Conservation (phyloP, 2,329 filamentous ascomycete species). For the Aspergillus ibericus region DNA sequence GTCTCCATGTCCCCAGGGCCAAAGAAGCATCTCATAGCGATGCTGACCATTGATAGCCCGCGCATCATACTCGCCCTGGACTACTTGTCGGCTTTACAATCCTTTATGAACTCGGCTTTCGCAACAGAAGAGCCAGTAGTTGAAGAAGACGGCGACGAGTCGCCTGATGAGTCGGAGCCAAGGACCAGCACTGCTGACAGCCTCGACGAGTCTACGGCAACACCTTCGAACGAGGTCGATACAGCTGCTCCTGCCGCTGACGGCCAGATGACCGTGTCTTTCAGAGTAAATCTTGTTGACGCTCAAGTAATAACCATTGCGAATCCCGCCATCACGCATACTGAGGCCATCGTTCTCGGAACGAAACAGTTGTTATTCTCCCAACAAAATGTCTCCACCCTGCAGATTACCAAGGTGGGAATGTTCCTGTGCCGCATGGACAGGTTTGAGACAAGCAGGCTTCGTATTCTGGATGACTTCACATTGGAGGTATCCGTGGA, state of each 20-base stretch:
- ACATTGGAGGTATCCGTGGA: conserved; percentile 89
- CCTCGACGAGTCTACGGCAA: conserved; percentile 24
- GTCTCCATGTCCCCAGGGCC: conserved; percentile 85
- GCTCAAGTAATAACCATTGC: conserved; percentile 96
- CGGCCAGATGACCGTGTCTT: conserved; percentile 71
- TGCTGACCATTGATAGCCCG: conserved; percentile 92
- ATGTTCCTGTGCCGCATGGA: conserved; percentile 99
- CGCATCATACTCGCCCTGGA: conserved; percentile 93
- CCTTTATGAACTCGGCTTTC: conserved; percentile 73
- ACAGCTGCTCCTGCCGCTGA: conserved; percentile 31
- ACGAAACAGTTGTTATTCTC: conserved; percentile 92
- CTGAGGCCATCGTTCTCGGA: conserved; percentile 91
- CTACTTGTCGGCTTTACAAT: conserved; percentile 86
- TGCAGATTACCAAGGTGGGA: conserved; percentile 90
- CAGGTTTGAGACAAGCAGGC: conserved; percentile 82
- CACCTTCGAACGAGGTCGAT: conserved; percentile 31
- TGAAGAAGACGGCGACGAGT: conserved; percentile 36
- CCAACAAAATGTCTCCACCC: conserved; percentile 87
- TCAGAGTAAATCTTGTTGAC: conserved; percentile 90
- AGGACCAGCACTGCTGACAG: conserved; percentile 32
- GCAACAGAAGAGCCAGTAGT: conserved; percentile 52
- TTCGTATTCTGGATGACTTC: conserved; percentile 96
- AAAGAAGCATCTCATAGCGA: conserved; percentile 79
- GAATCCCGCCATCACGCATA: conserved; percentile 84
- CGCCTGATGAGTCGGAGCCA: conserved; percentile 37